Base-by-base conservation (phyloP, 805 yeast genomes). In the Teunomyces tritomae region DNA sequence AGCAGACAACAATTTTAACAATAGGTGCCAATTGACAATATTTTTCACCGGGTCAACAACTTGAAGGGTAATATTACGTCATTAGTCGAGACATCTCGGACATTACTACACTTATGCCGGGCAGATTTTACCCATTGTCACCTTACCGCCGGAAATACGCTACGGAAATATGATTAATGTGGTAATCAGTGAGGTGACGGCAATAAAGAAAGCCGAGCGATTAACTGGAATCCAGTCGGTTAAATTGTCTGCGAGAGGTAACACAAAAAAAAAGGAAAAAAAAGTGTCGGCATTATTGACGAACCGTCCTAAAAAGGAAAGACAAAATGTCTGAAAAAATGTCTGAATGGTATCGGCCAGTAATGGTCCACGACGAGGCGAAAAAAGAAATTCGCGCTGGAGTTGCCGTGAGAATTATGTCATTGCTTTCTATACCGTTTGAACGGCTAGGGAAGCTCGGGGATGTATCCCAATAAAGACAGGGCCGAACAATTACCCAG, bases 371-470 rank as follows among this genome's bases (percentile, higher is more conserved):
- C 24, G 5, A 20, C 24, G 24, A 20, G 24, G 24, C 24, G 27
- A 9, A 37, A 37, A 37, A 37, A 37, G 40, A 37, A 37, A 37
- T 26, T 11, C n/a, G 8, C 8, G 14, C 20, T 26, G 17, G 20
- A 11, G 40, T 37, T 37, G 40, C 40, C 27, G 40, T 24, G 29
- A 28, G 27, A 9, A 36, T 11, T 20, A 37, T 37, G 40, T 37
- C 40, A 37, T n/a, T 35, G 8, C n/a, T 30, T 30, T 35, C 39
- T 17, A 4, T 24, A 26, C 28, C 40, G 40, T 37, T 37, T 37
- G 40, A 20, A 26, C 40, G 40, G 40, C 40, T 37, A 26, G 40
- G 28, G 40, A 13, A 24, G 8, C 40, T 37, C 40, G 40, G 40
- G 29, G 40, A 20, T 24, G 20, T 20, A 13, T 20, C 29, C 40